Conservation (phyloP, 176 grass and related monocot species). For the Thalia dealbata region DNA sequence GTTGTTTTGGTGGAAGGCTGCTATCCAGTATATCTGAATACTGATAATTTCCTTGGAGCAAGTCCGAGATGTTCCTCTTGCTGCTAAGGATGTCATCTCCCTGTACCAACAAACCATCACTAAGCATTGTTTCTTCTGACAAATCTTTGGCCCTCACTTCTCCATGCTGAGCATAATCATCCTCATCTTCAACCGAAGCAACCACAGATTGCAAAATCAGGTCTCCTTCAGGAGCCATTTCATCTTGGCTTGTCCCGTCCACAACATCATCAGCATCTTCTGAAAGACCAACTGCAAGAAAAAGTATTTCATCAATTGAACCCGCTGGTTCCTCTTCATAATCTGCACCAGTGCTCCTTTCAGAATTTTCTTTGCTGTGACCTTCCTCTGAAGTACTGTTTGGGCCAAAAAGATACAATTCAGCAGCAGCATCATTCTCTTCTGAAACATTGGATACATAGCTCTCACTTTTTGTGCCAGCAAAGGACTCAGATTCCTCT, state of each 20-base stretch:
- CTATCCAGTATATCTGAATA: neutral
- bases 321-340: neutral
- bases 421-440: neutral
- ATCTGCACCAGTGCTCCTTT: neutral
- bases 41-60: too few relatives aligned
- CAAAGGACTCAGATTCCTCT: neutral
- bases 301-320: neutral
- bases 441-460: too few relatives aligned
- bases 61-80: too few relatives aligned
- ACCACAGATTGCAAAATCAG: too few relatives aligned
- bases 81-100: too few relatives aligned
- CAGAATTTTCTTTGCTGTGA: neutral
- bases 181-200: too few relatives aligned
- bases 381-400: neutral
- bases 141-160: too few relatives aligned
- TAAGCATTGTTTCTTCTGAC: too few relatives aligned
- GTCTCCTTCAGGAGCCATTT: too few relatives aligned
- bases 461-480: neutral
- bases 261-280: neutral
- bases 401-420: neutral
- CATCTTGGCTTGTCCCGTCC: neutral
- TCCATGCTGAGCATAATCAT: too few relatives aligned
- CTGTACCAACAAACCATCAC: too few relatives aligned
- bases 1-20: neutral
- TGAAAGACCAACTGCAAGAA: neutral